These are phyloP conservation scores for Aleurites moluccanus DNA, from an alignment of 441 rosid genomes.

Conservation along the genomic window DNA sequence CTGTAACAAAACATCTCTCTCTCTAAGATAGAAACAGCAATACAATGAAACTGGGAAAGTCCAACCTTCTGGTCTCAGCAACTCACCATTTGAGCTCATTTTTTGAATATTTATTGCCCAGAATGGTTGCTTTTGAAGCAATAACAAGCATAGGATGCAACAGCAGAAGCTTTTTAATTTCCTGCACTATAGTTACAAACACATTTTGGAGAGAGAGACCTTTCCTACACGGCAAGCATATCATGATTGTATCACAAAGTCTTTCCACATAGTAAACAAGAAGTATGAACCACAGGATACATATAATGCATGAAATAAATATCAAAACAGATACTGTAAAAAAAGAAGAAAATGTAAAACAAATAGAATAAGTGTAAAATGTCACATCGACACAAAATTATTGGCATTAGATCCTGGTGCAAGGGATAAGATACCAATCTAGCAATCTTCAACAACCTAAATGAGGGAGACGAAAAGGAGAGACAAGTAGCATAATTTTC, in stretches of 20 bases:
- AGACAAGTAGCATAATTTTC: no score
- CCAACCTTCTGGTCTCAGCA: conserved; percentile 12
- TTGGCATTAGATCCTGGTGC: neutral
- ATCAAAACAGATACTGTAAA: neutral
- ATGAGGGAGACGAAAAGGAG: neutral
- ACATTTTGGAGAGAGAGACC: conserved; percentile 62
- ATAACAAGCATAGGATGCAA: conserved; percentile 72
- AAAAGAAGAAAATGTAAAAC: neutral
- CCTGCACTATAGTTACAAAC: conserved; percentile 61
- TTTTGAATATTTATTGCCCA: conserved; percentile 39
- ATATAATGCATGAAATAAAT: neutral
- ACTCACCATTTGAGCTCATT: conserved; percentile 48
- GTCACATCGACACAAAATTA: neutral
- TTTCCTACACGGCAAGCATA: conserved; percentile 46
- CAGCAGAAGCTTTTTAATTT: conserved; percentile 59
- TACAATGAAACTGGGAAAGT: neutral
- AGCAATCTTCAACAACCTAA: neutral
- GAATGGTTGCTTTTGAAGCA: conserved; percentile 54
- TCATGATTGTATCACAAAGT: conserved; percentile 3
- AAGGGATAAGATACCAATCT: neutral
- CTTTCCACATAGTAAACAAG: conserved; percentile 8
- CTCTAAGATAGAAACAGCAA: neutral
- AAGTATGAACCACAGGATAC: neutral
- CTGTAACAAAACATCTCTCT: neutral
- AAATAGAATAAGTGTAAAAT: neutral